These are phyloP conservation scores for Saccharomycopsis malanga DNA, from an alignment of 805 yeast genomes.

Conservation along the genomic window DNA sequence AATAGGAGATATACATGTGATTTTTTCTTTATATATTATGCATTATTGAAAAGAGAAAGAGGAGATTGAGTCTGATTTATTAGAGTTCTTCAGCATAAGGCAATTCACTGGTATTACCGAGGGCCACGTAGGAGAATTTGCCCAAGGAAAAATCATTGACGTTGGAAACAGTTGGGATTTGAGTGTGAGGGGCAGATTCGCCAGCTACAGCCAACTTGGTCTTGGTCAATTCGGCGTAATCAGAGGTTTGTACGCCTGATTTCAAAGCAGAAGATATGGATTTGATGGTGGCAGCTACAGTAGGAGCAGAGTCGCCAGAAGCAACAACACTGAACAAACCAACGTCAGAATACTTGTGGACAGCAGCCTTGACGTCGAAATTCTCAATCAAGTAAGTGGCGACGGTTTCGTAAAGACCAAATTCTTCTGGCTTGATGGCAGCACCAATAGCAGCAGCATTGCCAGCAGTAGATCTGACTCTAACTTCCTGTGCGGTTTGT, in stretches of 20 bases:
- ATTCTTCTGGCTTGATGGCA: constrained; percentile 60
- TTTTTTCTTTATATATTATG: neutral
- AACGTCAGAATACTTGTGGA: constrained; percentile 66
- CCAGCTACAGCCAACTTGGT: constrained; percentile 38
- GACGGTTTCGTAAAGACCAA: constrained; percentile 63
- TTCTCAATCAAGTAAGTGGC: constrained; percentile 57
- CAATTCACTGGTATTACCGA: constrained; percentile 79
- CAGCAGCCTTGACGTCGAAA: constrained; percentile 42
- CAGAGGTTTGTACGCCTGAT: constrained; percentile 49
- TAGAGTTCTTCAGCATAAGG: constrained; percentile 89
- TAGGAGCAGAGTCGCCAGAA: constrained; percentile 49
- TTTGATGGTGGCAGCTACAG: constrained; percentile 55
- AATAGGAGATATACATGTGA: no score
- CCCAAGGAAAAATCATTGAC: constrained; percentile 30
- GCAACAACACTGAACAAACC: constrained; percentile 72
- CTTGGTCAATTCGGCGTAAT: constrained; percentile 49
- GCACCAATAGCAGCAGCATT: constrained; percentile 76
- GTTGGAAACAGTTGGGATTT: constrained; percentile 33
- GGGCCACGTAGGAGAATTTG: constrained; percentile 71
- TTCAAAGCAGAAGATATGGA: constrained; percentile 47
- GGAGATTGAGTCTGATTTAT: constrained; percentile 9
- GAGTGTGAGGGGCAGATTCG: constrained; percentile 29
- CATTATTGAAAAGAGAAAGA: neutral
- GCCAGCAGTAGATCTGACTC: constrained; percentile 55
- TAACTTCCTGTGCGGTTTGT: constrained; percentile 58